phyloP scores from a whole-genome alignment of 495 filamentous ascomycete genomes.

The Tuber brumale region DNA sequence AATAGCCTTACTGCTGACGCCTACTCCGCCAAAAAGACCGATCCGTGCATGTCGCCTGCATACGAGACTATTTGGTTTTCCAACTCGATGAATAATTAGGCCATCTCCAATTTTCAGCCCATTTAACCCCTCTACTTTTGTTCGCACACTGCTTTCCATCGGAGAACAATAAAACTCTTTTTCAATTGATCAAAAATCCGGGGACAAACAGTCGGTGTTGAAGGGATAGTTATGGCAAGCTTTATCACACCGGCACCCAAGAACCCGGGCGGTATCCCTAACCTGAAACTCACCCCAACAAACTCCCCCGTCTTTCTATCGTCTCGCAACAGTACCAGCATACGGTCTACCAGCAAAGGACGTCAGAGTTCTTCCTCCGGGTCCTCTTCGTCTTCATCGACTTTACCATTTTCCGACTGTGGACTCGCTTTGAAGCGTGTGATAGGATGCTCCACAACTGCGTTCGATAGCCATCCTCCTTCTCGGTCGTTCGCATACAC shows the following conservation, averaged over 20 bases:
- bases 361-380: constrained; percentile 32
- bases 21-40: constrained; percentile 18
- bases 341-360: constrained; percentile 56
- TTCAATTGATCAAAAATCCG: constrained; percentile 28
- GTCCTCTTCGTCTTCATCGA: constrained; percentile 30
- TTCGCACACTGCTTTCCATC: constrained; percentile 27
- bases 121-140: constrained; percentile 17
- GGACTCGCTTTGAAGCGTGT: constrained; percentile 70
- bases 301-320: constrained; percentile 66
- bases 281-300: constrained; percentile 69
- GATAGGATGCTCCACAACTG: constrained; percentile 74
- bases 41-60: constrained; percentile 36
- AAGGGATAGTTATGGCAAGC: constrained; percentile 37
- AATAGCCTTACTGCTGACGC: constrained; percentile 27
- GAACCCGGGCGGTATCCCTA: constrained; percentile 35
- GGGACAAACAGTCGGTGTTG: constrained; percentile 31
- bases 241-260: constrained; percentile 38
- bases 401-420: constrained; percentile 37
- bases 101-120: constrained; percentile 21
- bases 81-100: constrained; percentile 36
- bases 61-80: constrained; percentile 37
- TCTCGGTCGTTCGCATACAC: constrained; percentile 73
- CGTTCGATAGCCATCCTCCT: constrained; percentile 72
- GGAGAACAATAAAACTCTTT: constrained; percentile 10
- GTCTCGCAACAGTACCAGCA: constrained; percentile 41